Percentiles rank a stretch among this genome's conserved stretches.
phyloP scores from a whole-genome alignment of 257 asterid genomes.

The Verbascum thapsus region DNA sequence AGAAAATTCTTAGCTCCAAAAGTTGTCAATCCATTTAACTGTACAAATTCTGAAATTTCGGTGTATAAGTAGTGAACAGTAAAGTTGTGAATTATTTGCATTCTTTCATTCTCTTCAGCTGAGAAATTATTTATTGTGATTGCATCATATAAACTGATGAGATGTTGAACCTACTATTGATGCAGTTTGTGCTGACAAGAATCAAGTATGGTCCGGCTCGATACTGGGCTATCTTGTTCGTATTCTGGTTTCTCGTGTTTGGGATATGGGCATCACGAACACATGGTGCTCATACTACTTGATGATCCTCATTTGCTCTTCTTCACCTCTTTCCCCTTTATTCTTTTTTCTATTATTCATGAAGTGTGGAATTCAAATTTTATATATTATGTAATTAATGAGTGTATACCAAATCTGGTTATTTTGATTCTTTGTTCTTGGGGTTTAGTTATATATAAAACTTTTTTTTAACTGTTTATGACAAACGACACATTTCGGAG shows the following conservation, averaged over 20 bases:
- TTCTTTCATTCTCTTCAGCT: not conserved
- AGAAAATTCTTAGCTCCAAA: no score
- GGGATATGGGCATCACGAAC: constrained; percentile 97
- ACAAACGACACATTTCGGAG: not conserved
- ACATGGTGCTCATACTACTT: constrained; percentile 68
- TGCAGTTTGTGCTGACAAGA: constrained; percentile 90
- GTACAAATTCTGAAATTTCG: not conserved
- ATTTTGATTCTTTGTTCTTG: not conserved
- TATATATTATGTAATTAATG: constrained; percentile 32
- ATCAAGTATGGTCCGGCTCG: constrained; percentile 95
- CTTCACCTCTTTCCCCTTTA: not conserved
- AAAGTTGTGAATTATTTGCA: not conserved
- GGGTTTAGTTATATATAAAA: not conserved
- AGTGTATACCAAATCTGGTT: not conserved
- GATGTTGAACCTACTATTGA: constrained; percentile 14
- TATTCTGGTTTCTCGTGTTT: constrained; percentile 94
- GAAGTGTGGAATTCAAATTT: constrained; percentile 6
- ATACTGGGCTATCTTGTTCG: constrained; percentile 95
- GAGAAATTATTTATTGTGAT: constrained; percentile 2
- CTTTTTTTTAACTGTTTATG: no score
- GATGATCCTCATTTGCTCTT: constrained; percentile 31
- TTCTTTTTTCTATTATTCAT: constrained; percentile 20
- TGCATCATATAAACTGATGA: constrained; percentile 28
- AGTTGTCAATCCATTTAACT: no score
- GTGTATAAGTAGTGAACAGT: not conserved